Evolutionary conservation across 768 basidiomycete genomes (phyloP).

Genomic region (Tulasnella sp.): DNA sequence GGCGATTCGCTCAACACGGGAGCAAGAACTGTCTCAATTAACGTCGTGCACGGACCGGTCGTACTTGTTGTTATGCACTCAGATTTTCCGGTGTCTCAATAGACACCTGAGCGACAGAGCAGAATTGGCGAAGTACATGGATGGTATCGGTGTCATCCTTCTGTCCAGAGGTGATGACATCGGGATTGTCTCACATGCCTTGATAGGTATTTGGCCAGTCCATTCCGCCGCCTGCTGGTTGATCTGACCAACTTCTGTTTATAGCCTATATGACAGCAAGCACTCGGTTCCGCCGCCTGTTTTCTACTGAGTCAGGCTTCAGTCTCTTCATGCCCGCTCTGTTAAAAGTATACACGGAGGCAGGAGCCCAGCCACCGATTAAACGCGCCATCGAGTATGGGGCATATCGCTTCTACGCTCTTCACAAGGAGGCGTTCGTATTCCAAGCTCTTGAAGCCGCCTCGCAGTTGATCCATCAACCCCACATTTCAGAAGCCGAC

Average conservation of each 20-base stretch:
- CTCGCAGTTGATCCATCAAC: conserved; percentile 43
- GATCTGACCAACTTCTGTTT: conserved; percentile 11
- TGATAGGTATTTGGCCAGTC: conserved; percentile 47
- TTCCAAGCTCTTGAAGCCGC: conserved; percentile 62
- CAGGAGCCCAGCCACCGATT: conserved; percentile 46
- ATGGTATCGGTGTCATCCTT: conserved; percentile 61
- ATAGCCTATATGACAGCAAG: conserved; percentile 63
- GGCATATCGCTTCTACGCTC: conserved; percentile 57
- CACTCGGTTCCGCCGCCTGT: conserved; percentile 66
- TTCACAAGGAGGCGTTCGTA: conserved; percentile 61
- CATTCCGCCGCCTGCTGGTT: neutral
- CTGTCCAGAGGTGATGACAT: conserved; percentile 60
- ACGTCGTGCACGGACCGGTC: conserved; percentile 59
- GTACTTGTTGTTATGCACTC: conserved; percentile 54
- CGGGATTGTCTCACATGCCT: conserved; percentile 61
- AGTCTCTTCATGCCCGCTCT: conserved; percentile 64
- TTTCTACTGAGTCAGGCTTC: conserved; percentile 61
- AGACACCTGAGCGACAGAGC: conserved; percentile 57
- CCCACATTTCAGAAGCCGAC: conserved; percentile 29
- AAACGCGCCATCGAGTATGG: conserved; percentile 61
- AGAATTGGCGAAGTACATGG: conserved; percentile 55
- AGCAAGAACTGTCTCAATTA: conserved; percentile 30
- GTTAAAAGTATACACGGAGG: conserved; percentile 58
- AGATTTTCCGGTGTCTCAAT: conserved; percentile 63
- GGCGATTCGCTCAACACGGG: conserved; percentile 2